These are phyloP conservation scores for Extremus antarcticus DNA, from an alignment of 495 filamentous ascomycete species.

Conservation along the genomic window DNA sequence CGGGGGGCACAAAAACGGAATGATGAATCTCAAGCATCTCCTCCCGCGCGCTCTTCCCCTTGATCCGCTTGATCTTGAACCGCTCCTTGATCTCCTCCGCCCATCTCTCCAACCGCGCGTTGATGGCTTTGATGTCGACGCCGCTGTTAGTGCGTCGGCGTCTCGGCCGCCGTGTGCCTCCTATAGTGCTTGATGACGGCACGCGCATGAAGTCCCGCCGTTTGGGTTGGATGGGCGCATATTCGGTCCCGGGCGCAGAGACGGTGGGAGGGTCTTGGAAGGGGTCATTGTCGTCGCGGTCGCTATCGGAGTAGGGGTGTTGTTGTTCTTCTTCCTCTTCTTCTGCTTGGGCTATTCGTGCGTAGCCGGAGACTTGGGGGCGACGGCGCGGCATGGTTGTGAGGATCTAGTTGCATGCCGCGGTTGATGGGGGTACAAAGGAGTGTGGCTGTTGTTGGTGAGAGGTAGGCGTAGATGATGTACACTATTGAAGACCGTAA, in stretches of 20 bases:
- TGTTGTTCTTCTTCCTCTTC: conserved; percentile 46
- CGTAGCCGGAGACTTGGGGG: conserved; percentile 69
- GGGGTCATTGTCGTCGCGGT: conserved; percentile 25
- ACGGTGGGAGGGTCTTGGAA: conserved; percentile 42
- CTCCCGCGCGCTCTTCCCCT: conserved; percentile 65
- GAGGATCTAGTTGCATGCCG: not conserved
- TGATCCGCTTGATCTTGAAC: conserved; percentile 78
- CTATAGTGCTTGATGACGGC: conserved; percentile 34
- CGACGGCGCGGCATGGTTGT: conserved; percentile 9
- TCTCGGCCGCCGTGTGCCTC: conserved; percentile 38
- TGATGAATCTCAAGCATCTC: conserved; percentile 92
- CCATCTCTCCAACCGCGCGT: conserved; percentile 90
- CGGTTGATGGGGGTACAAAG: not conserved
- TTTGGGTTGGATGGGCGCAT: conserved; percentile 57
- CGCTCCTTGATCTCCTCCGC: conserved; percentile 96
- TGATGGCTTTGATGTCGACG: conserved; percentile 97
- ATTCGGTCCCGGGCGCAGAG: conserved; percentile 52
- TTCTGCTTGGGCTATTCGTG: conserved; percentile 82
- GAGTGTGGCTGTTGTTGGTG: not conserved
- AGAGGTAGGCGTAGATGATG: not conserved
- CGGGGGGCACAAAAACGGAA: conserved; percentile 87
- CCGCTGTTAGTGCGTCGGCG: conserved; percentile 68
- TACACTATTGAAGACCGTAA: no score
- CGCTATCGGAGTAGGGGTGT: conserved; percentile 56
- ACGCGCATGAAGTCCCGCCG: conserved; percentile 49